Conservation (phyloP, 805 yeast genomes). For the Myxozyma nipponensis region DNA sequence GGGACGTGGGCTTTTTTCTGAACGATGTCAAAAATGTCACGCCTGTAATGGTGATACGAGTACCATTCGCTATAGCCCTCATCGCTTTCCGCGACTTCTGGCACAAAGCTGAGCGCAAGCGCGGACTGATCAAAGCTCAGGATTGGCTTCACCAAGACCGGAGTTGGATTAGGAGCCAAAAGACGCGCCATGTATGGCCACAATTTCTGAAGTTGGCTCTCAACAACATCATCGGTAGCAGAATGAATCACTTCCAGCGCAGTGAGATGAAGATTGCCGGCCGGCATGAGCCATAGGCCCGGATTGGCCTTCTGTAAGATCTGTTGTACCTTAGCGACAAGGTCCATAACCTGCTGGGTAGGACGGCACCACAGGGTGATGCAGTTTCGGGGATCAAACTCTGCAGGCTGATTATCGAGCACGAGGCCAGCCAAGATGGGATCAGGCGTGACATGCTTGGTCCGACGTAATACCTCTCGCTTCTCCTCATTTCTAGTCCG, state of each 20-base stretch:
- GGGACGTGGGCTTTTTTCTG: conserved; percentile 10
- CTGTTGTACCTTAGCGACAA: conserved; percentile 13
- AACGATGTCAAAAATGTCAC: conserved; percentile 14
- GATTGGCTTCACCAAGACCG: conserved; percentile 21
- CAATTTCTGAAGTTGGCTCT: neutral
- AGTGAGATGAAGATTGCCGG: conserved; percentile 25
- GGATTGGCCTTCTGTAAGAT: conserved; percentile 12
- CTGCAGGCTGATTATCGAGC: conserved; percentile 18
- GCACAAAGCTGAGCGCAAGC: conserved; percentile 23
- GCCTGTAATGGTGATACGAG: conserved; percentile 26
- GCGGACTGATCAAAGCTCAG: conserved; percentile 23
- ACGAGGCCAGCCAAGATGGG: conserved; percentile 20
- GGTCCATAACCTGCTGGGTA: conserved; percentile 7
- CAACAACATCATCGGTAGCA: conserved; percentile 9
- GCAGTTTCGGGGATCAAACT: conserved; percentile 26
- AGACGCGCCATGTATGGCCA: conserved; percentile 10
- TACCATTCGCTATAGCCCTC: conserved; percentile 17
- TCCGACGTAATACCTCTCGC: neutral
- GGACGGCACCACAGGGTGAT: conserved; percentile 25
- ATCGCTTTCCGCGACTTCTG: conserved; percentile 7
- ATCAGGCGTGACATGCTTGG: conserved; percentile 18
- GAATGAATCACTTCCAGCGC: conserved; percentile 26
- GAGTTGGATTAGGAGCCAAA: conserved; percentile 20
- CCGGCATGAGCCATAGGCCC: conserved; percentile 29
- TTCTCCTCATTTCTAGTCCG: conserved; percentile 14